Evolutionary conservation across 2,329 filamentous ascomycete species (phyloP), one percentile per base, ranked within the genome.

Genomic region (Cytospora piceae): DNA sequence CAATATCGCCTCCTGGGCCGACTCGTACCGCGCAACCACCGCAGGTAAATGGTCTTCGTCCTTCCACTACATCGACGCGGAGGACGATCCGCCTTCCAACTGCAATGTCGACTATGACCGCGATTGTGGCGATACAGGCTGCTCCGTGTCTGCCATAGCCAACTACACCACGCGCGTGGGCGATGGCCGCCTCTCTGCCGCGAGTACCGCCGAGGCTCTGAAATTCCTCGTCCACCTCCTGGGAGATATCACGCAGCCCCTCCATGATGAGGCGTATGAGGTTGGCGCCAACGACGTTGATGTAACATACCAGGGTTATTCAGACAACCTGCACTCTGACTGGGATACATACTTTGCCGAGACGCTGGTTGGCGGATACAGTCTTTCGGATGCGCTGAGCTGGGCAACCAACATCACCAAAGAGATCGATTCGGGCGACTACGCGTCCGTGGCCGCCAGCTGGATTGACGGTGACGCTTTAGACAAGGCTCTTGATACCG

Each of bases 271-370:
- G 72, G 79, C 79, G 12, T 77, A 83, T 61, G 78, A 81, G 37
- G 71, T 79, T 0, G 87, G 87, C 49, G 86, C 85, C 3, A 89
- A 87, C 71, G 74, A 73, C n/a, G 85, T 89, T 68, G 69, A 75
- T 0, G 86, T 89, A 7, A 76, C 75, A 1, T 89, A 85, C 72
- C 75, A 81, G 61, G 79, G 80, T 17, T 77, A 80, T 29, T 70
- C 72, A 46, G 84, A 83, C 32, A 89, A 90, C 72, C 78, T 90
- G 7, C 87, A 89, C 73, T 73, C 82, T 5, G 79, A 85, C 59
- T 89, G 87, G 87, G 87, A 89, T 72, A 85, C 82, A 7, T 75
- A 75, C 58, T 83, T 84, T 54, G 77, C 80, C 3, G 77, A 80
- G 66, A 75, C 79, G 22, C 67, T 77, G 29, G 70, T 79, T 0